A percentile compares a stretch with the other conserved stretches of the same genome.
These are phyloP conservation scores for Darksidea phi DNA, from an alignment of 495 filamentous ascomycete species.

Conservation along the genomic window DNA sequence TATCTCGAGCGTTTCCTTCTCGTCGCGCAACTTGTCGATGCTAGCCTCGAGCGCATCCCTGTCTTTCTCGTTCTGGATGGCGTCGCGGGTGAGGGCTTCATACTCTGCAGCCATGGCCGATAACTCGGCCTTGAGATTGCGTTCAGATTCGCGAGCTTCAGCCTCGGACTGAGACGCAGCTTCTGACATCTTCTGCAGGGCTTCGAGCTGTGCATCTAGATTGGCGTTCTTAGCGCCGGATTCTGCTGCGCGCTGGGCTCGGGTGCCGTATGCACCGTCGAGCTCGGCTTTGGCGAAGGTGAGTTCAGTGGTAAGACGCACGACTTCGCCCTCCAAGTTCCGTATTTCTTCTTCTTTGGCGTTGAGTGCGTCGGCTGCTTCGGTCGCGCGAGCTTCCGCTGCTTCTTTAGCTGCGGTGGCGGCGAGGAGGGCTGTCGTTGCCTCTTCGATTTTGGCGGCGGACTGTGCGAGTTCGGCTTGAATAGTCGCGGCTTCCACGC, in stretches of 20 bases:
- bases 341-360: constrained; percentile 50
- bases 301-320: constrained; percentile 83
- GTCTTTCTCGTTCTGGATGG: constrained; percentile 85
- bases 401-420: constrained; percentile 28
- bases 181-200: constrained; percentile 30
- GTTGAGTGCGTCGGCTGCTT: constrained; percentile 22
- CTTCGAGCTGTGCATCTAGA: constrained; percentile 50
- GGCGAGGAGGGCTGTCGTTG: constrained; percentile 11
- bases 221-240: constrained; percentile 55
- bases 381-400: constrained; percentile 18
- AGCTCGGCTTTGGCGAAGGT: constrained; percentile 92
- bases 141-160: constrained; percentile 41
- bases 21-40: constrained; percentile 68
- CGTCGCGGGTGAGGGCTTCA: constrained; percentile 80
- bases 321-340: constrained; percentile 74
- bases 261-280: constrained; percentile 79
- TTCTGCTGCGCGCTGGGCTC: constrained; percentile 43
- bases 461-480: constrained; percentile 36
- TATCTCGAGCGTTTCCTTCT: constrained; percentile 64
- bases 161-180: constrained; percentile 24
- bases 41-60: constrained; percentile 71
- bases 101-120: constrained; percentile 79
- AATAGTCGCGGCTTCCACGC: constrained; percentile 31
- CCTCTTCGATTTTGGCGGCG: constrained; percentile 15
- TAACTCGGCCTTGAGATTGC: constrained; percentile 73